Base-by-base conservation (phyloP, 2,329 filamentous ascomycete species). In the Arachnomyces sp. region DNA sequence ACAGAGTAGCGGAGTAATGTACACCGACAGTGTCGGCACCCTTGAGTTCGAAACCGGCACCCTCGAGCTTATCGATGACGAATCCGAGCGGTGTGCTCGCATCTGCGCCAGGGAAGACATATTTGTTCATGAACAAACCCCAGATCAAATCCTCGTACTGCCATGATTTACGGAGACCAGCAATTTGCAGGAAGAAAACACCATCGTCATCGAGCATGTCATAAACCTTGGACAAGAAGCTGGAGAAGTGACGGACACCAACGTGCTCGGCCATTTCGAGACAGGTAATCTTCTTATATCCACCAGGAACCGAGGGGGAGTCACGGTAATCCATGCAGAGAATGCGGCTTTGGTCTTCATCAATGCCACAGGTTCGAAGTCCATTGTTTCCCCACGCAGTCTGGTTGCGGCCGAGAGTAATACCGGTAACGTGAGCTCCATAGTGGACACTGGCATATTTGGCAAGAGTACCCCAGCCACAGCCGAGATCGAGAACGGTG, bases 121-220 rank as follows among this genome's bases (percentile, higher is more conserved):
- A 95, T 73, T 95, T 95, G 82, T 96, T 96, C 88, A 96, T 94
- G 77, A 95, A 96, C 34, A 96, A 77, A 62, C 92, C 92, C 92
- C 92, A 96, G 65, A 90, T 85, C 38, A 95, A 77, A 69, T 96
- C 90, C 74, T 96, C 89, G 60, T 95, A 96, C 67, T 96, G 92
- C 92, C 92, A 96, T 49, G 77, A 73, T 73, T 93, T 93, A 54
- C 92, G 84, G 46, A 98, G 77, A 69, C 92, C 92, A 54, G 90
- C 88, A 55, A 93, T 88, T 67, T 96, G 92, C 45, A 96, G 75
- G 77, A 92, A 95, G 73, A 96, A 94, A 51, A 87, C 78, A 63
- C 92, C 92, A 52, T 96, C 88, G 52, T 96, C 92, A 47, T 95
- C 86, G 40, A 96, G 80, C 88, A 96, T 95, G 59, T 94, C 82